Percentiles rank a stretch among this genome's conserved stretches.
phyloP scores from a whole-genome alignment of 768 basidiomycete genomes.

The Stropharia rugosoannulata region DNA sequence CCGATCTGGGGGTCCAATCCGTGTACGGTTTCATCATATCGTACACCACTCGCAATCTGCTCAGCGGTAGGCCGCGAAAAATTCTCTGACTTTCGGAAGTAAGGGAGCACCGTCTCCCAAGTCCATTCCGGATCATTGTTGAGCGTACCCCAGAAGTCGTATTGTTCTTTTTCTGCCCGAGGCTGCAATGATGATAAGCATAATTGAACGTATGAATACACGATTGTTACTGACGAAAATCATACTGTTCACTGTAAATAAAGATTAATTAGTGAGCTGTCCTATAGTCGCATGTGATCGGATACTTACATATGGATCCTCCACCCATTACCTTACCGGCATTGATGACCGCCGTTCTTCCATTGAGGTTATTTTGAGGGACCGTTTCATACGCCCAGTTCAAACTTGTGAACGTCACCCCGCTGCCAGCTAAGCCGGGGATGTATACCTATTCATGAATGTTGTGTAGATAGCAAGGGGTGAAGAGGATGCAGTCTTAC shows the following conservation, averaged over 20 bases:
- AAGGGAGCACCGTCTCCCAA: constrained; percentile 42
- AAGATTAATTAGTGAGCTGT: not conserved
- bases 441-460: constrained; percentile 23
- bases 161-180: constrained; percentile 31
- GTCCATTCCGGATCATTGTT: constrained; percentile 27
- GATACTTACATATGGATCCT: constrained; percentile 40
- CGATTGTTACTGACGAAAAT: constrained; percentile 23
- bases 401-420: constrained; percentile 33
- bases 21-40: constrained; percentile 22
- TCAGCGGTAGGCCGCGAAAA: constrained; percentile 46
- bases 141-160: constrained; percentile 31
- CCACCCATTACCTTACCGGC: constrained; percentile 57
- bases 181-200: constrained; percentile 15
- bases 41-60: constrained; percentile 24
- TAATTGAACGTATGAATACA: not conserved
- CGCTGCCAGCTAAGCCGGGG: constrained; percentile 28
- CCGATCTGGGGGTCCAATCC: constrained; percentile 20
- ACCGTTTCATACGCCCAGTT: constrained; percentile 51
- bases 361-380: constrained; percentile 39
- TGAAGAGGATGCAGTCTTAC: constrained; percentile 10
- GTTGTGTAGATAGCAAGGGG: not conserved
- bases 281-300: not conserved
- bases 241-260: constrained; percentile 44
- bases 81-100: constrained; percentile 53
- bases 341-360: constrained; percentile 32